Evolutionary conservation across 208 protist genomes (phyloP), one percentile per base, ranked within the genome.

Genomic region (Trypanosoma avium): DNA sequence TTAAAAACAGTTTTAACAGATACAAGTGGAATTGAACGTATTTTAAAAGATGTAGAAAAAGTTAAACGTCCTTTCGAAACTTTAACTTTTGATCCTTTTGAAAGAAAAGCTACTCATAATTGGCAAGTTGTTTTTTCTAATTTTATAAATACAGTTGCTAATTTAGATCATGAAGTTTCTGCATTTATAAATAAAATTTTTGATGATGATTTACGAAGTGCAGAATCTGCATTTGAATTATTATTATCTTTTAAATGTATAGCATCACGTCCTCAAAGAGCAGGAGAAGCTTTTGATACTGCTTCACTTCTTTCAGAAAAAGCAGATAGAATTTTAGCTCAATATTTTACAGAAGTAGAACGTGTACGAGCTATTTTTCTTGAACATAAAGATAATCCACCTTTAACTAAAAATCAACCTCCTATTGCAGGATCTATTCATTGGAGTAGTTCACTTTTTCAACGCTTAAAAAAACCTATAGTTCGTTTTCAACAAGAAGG

Each of bases 111-210:
- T 13, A 92, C 83, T 46, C 85, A 90, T 66, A 92, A 94, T 61
- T 98, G 93, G 95, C 83, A 92, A 62, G 88, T 93, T 9, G 77
- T 97, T 55, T 97, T 93, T 67, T 93, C 92, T 7, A 83, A 81
- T 58, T 99, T 99, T 71, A 68, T 97, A 15, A 92, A 86, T 26
- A 88, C 96, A 17, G 92, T 97, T 19, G 77, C 82, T 5, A 88
- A 85, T 45, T 95, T 99, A 30, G 97, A 99, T 50, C 89, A 95
- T 45, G 81, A 91, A 54, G 95, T 97, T 12, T 92, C 96, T 54
- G 50, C 82, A 30, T 99, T 99, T 70, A 99, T 99, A 78, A 96
- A 99, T 67, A 86, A 89, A 42, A 97, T 97, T 47, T 99, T 99
- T 79, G 94, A 98, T 70, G 88, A 97, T 36, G 96, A 99, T 70